Base-by-base conservation (phyloP, 2,329 filamentous ascomycete species). In the Alternaria atra region DNA sequence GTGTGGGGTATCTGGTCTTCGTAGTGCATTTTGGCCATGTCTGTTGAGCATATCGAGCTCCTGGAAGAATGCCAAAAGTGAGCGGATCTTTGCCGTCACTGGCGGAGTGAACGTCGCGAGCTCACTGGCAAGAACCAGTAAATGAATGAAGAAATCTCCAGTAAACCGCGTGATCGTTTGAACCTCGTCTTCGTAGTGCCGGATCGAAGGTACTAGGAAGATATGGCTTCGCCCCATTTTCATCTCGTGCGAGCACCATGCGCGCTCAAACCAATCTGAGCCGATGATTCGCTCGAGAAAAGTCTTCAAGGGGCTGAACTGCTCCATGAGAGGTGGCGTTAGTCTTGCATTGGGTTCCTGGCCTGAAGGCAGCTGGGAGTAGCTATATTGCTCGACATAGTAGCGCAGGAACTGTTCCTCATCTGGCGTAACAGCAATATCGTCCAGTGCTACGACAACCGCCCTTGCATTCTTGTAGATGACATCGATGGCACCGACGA, bases 211-310 rank as follows among this genome's bases (percentile, higher is more conserved):
- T 5, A 82, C 66, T 0, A 83, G 68, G 59, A 83, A 82, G 13
- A 83, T 69, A 59, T 80, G 79, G 30, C 75, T 72, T 43, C 74
- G 73, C 6, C 76, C 79, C 46, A 81, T 69, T 27, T 75, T 69
- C 78, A 83, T 80, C 67, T 83, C 81, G 58, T 81, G 79, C 48
- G 76, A 67, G 58, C 81, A 83, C 80, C 80, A 83, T 9, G 81
- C 81, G 40, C 81, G 71, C 50, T 77, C 76, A 63, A 82, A 82
- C 79, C 79, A 83, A 2, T 74, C 75, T 10, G 80, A 82, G 34
- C 69, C 71, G 20, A 82, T 64, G 6, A 82, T 58, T 60, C 72
- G 79, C 70, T 68, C 76, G 59, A 70, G 73, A 57, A 71, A 80
- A 42, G 68, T 65, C 39, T 60, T 58, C 35, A 77, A 64, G 1